Evolutionary conservation across 2,329 filamentous ascomycete species (phyloP).

Genomic region (Coleophoma eucalyptorum): DNA sequence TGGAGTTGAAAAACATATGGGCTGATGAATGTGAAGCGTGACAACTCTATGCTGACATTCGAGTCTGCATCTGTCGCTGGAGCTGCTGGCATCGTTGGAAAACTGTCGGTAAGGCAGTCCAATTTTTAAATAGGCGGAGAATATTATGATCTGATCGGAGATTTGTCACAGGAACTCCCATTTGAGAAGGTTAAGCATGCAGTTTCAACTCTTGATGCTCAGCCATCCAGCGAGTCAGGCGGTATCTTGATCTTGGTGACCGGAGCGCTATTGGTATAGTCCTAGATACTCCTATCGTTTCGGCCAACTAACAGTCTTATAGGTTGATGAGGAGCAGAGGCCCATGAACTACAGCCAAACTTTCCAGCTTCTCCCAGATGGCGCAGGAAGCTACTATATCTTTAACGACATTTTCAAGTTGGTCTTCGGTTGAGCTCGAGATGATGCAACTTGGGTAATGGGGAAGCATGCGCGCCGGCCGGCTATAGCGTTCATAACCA

Average conservation of each 20-base stretch:
- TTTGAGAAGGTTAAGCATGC: constrained; percentile 81
- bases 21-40: constrained; percentile 51
- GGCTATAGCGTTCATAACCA: background rate
- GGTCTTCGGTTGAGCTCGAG: constrained; percentile 55
- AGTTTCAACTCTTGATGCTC: constrained; percentile 75
- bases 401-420: constrained; percentile 96
- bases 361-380: constrained; percentile 78
- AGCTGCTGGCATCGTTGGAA: constrained; percentile 64
- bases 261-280: constrained; percentile 71
- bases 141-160: background rate
- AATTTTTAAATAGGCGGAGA: background rate
- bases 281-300: background rate
- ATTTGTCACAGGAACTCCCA: constrained; percentile 58
- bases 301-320: constrained; percentile 8
- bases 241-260: constrained; percentile 86
- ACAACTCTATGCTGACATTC: constrained; percentile 90
- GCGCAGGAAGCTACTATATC: constrained; percentile 71
- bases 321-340: constrained; percentile 83
- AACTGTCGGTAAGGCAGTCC: constrained; percentile 63
- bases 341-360: constrained; percentile 89
- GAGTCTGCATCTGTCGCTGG: constrained; percentile 69
- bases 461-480: no score
- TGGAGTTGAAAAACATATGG: background rate
- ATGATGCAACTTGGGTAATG: constrained; percentile 5
- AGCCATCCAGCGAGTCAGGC: constrained; percentile 65